Conservation (phyloP, 306 rosid genomes). For the Inga leiocalycina region DNA sequence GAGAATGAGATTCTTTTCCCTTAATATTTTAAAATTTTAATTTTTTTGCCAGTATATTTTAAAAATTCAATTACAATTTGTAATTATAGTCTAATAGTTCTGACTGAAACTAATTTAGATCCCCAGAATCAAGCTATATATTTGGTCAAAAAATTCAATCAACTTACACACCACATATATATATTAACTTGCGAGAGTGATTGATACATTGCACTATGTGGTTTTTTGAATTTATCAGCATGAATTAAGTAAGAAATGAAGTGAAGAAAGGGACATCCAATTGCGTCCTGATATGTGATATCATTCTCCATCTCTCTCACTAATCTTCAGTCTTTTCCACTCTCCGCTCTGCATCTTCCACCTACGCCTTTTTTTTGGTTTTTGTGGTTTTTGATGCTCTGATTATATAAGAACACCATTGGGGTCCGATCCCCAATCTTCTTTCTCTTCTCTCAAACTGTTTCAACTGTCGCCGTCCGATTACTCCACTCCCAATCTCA, state of each 20-base stretch:
- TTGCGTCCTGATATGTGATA: background rate
- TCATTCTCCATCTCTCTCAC: background rate
- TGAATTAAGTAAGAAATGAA: background rate
- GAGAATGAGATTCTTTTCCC: background rate
- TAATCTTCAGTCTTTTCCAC: background rate
- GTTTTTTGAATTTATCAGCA: background rate
- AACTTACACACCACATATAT: too few relatives aligned
- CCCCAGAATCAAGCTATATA: too few relatives aligned
- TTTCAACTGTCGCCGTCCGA: conserved; percentile 48
- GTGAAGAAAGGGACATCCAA: background rate
- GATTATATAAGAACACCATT: background rate
- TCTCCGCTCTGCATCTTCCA: background rate
- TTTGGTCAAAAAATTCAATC: too few relatives aligned
- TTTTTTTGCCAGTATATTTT: too few relatives aligned
- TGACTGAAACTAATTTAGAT: too few relatives aligned
- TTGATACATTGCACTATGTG: background rate
- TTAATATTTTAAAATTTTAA: too few relatives aligned
- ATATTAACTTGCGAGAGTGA: background rate
- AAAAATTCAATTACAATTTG: too few relatives aligned
- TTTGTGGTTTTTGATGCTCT: conserved; percentile 24
- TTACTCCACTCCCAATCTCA: conserved; percentile 29
- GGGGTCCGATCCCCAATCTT: conserved; percentile 42
- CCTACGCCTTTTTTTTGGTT: background rate
- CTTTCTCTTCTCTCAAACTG: conserved; percentile 20
- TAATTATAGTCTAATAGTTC: too few relatives aligned